Percentiles rank a stretch among this genome's conserved stretches.
Conservation (phyloP, 2,329 filamentous ascomycete genomes). For the Diplocarpon mali region DNA sequence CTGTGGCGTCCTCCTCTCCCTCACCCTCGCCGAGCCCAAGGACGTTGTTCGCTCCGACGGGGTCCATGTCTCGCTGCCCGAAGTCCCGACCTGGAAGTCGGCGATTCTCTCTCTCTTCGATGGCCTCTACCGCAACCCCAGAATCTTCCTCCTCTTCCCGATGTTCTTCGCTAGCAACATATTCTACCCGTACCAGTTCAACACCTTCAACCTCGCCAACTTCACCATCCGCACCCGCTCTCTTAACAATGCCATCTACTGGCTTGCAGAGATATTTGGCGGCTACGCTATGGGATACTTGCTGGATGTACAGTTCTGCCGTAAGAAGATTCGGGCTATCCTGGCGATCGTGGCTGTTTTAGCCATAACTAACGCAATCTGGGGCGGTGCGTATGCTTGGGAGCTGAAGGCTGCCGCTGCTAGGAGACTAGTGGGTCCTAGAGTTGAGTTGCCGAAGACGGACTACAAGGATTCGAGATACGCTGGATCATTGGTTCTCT, state of each 20-base stretch:
- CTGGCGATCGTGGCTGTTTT: constrained; percentile 47
- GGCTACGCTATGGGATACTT: constrained; percentile 59
- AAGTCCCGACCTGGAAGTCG: constrained; percentile 72
- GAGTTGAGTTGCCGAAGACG: background rate
- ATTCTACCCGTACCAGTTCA: constrained; percentile 73
- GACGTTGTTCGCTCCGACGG: constrained; percentile 65
- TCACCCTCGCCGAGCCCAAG: constrained; percentile 57
- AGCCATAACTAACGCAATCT: constrained; percentile 59
- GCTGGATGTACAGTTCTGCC: constrained; percentile 48
- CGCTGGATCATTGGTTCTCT: background rate
- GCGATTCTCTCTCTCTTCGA: constrained; percentile 65
- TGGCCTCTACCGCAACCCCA: constrained; percentile 56
- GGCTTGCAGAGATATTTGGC: constrained; percentile 63
- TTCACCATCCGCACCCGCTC: constrained; percentile 64
- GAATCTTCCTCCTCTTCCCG: constrained; percentile 63
- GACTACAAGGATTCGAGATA: background rate
- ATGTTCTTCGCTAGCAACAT: constrained; percentile 71
- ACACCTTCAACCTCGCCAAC: constrained; percentile 54
- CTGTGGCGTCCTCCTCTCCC: constrained; percentile 49
- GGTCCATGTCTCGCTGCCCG: constrained; percentile 70
- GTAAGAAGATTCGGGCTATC: constrained; percentile 56
- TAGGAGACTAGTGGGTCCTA: background rate
- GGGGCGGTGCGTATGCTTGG: constrained; percentile 72
- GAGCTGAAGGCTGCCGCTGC: constrained; percentile 35
- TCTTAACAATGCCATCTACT: constrained; percentile 67